phyloP scores from a whole-genome alignment of 1,284 basidiomycete species.

The Malassezia psittaci region DNA sequence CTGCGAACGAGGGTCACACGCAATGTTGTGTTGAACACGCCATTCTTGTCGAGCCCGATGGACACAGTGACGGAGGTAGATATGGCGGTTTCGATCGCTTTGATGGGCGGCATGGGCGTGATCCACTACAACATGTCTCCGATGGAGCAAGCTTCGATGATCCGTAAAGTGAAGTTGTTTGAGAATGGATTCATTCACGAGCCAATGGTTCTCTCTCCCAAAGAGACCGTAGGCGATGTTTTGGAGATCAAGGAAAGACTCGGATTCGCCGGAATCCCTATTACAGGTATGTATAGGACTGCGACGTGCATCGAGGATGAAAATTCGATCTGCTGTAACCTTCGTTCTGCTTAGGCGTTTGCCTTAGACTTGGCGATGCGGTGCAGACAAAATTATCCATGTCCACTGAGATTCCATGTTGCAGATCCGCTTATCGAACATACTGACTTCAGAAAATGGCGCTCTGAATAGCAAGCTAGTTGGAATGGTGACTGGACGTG shows the following conservation, averaged over 20 bases:
- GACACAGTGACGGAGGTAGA: constrained; percentile 95
- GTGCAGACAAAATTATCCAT: constrained; percentile 56
- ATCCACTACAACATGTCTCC: constrained; percentile 95
- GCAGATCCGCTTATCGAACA: constrained; percentile 22
- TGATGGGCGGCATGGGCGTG: constrained; percentile 85
- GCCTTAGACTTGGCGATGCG: constrained; percentile 60
- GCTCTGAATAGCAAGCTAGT: constrained; percentile 75
- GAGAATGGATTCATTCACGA: constrained; percentile 98
- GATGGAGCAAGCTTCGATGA: constrained; percentile 85
- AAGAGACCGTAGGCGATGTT: constrained; percentile 74
- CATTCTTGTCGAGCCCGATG: constrained; percentile 97
- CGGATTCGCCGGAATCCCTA: constrained; percentile 94
- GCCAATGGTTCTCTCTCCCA: constrained; percentile 66
- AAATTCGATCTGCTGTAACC: constrained; percentile 55
- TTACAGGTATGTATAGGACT: constrained; percentile 64
- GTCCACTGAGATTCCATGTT: constrained; percentile 45
- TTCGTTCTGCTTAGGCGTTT: constrained; percentile 72
- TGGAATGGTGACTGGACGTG: constrained; percentile 91
- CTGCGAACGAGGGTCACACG: constrained; percentile 80
- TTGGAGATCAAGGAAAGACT: constrained; percentile 82
- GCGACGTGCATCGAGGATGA: constrained; percentile 51
- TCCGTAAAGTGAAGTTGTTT: constrained; percentile 83
- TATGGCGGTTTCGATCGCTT: constrained; percentile 67
- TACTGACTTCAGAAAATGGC: constrained; percentile 63
- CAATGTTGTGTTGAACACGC: constrained; percentile 85